Conservation (phyloP, 2,329 filamentous ascomycete species). For the Hypocreales sp. region DNA sequence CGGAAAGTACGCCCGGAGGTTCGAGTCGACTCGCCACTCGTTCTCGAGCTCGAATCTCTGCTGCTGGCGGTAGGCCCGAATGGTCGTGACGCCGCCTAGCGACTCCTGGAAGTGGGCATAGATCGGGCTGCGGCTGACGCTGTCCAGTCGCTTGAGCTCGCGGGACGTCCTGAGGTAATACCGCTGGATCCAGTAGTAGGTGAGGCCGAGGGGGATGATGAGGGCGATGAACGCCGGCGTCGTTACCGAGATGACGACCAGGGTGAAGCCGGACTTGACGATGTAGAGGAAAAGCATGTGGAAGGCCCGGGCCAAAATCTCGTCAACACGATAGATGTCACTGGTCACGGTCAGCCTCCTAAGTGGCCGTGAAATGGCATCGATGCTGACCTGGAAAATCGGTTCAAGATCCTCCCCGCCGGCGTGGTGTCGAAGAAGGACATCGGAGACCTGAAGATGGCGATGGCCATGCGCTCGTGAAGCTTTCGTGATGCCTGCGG, state of each 20-base stretch:
- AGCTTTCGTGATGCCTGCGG: constrained; percentile 76
- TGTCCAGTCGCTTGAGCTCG: constrained; percentile 91
- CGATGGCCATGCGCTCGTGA: constrained; percentile 92
- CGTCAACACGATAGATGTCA: constrained; percentile 71
- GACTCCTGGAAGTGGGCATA: constrained; percentile 98
- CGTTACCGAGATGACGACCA: constrained; percentile 67
- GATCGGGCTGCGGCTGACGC: constrained; percentile 87
- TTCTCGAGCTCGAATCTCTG: constrained; percentile 81
- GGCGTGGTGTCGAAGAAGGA: constrained; percentile 97
- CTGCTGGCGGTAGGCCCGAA: constrained; percentile 86
- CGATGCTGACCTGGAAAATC: constrained; percentile 66
- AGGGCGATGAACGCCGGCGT: constrained; percentile 69
- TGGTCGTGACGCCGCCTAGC: constrained; percentile 83
- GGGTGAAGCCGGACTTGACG: constrained; percentile 64
- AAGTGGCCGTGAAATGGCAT: neutral
- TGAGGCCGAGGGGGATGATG: constrained; percentile 62
- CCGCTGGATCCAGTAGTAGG: constrained; percentile 88
- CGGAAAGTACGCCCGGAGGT: constrained; percentile 86
- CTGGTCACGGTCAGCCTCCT: constrained; percentile 22
- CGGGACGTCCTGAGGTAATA: constrained; percentile 95
- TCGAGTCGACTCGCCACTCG: constrained; percentile 93
- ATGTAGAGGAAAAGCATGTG: constrained; percentile 85
- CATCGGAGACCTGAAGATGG: constrained; percentile 97
- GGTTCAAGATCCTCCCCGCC: constrained; percentile 87
- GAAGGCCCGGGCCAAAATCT: constrained; percentile 90